Percentiles rank a stretch among this genome's conserved stretches.
These are phyloP conservation scores for Viridothelium virens DNA, from an alignment of 495 filamentous ascomycete species.

Conservation along the genomic window DNA sequence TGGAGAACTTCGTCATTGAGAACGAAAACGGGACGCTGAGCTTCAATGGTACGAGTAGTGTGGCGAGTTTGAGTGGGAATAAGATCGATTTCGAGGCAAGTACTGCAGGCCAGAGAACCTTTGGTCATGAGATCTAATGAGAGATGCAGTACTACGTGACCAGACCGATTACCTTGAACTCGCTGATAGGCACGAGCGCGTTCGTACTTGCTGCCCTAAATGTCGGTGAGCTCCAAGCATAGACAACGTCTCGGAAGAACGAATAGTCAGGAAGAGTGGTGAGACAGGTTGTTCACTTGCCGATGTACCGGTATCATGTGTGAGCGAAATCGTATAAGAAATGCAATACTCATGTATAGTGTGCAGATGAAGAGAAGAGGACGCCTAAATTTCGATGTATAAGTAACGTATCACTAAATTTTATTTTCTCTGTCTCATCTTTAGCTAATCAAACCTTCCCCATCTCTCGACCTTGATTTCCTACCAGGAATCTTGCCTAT, in stretches of 20 bases:
- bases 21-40: constrained; percentile 23
- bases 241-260: neutral
- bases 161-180: constrained; percentile 3
- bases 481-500: constrained; percentile 9
- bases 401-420: constrained; percentile 1
- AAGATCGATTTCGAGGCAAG: constrained; percentile 13
- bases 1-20: constrained; percentile 25
- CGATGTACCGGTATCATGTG: neutral
- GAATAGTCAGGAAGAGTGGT: neutral
- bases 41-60: constrained; percentile 24
- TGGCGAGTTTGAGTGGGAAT: constrained; percentile 24
- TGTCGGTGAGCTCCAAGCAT: neutral
- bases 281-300: neutral
- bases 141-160: constrained; percentile 8
- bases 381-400: too few species aligned
- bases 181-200: constrained; percentile 5
- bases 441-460: neutral
- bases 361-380: too few species aligned
- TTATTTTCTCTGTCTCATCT: neutral
- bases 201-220: constrained; percentile 5
- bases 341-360: too few species aligned
- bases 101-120: constrained; percentile 15
- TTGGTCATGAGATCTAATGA: neutral
- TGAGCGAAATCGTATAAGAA: too few species aligned
- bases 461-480: constrained; percentile 7